phyloP scores from a whole-genome alignment of 768 basidiomycete species.

The Lentinula boryana region DNA sequence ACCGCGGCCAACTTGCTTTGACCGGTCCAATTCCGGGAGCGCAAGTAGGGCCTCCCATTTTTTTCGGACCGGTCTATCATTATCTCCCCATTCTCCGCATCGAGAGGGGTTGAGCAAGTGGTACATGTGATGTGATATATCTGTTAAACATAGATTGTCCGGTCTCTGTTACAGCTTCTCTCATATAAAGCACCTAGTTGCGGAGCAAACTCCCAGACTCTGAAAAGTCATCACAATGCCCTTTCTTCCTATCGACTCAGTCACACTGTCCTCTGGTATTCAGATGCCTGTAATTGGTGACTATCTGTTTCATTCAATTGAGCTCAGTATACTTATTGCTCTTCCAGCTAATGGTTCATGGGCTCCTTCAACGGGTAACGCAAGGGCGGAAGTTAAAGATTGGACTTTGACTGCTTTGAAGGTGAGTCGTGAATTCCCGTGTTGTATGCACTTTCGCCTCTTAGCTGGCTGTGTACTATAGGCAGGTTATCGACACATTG shows the following conservation, averaged over 20 bases:
- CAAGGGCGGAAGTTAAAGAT: slow-evolving; percentile 24
- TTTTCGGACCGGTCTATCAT: too few relatives aligned
- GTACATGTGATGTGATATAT: too few relatives aligned
- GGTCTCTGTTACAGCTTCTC: too few relatives aligned
- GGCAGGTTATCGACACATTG: slow-evolving; percentile 37
- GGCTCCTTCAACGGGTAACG: slow-evolving; percentile 26
- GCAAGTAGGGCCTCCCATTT: too few relatives aligned
- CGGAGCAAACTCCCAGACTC: too few relatives aligned
- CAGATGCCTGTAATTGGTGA: slow-evolving; percentile 29
- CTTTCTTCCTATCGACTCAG: not conserved
- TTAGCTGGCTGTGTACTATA: slow-evolving; percentile 8
- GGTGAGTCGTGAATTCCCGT: slow-evolving; percentile 13
- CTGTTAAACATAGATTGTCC: too few relatives aligned
- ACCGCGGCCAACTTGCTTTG: too few relatives aligned
- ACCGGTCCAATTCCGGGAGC: too few relatives aligned
- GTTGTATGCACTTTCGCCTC: not conserved
- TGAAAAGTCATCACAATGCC: not conserved
- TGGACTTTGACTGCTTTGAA: slow-evolving; percentile 37
- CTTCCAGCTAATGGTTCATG: slow-evolving; percentile 31
- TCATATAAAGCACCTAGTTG: too few relatives aligned
- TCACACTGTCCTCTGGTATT: not conserved
- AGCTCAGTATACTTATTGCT: not conserved
- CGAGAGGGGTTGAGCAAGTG: too few relatives aligned
- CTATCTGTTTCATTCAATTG: not conserved
- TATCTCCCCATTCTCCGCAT: too few relatives aligned